Base-by-base conservation (phyloP, 2,329 filamentous ascomycete species). In the Eutypella sp. region DNA sequence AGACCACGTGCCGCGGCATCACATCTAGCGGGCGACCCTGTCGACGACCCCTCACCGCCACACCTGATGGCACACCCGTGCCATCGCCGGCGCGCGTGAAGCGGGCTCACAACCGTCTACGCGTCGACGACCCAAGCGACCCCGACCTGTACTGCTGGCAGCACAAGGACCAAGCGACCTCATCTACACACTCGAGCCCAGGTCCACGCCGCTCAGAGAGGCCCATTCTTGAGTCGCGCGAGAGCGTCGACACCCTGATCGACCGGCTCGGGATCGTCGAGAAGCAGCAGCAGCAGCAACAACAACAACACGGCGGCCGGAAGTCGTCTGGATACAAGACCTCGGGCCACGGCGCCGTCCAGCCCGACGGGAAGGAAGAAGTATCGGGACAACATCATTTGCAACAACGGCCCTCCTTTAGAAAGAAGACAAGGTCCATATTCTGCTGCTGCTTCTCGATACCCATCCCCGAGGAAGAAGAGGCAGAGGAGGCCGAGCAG, bases 81-180 rank as follows among this genome's bases (percentile, higher is more conserved):
- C 48, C 56, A 50, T 49, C 42, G 36, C 50, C 44, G 33, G 38
- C 58, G 51, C 47, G 57, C 54, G 43, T 48, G 44, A 61, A 55
- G 51, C 47, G 61, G 56, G 31, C 57, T n/a, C n/a, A n/a, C 54
- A 36, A 65, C 50, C 52, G 57, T 19, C 58, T 67, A 13, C 63
- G 69, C 57, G 67, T 71, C 5, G 68, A 71, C 45, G 75, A 81
- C 49, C 74, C 78, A 2, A 68, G 72, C 46, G 75, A 80, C 40
- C 76, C 81, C 49, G 73, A 69, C n/a, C 78, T 84, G 41, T 96
- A 90, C 69, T 97, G 92, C 73, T 96, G 88, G 86, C 90, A 96
- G 65, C 93, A 99, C 71, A 91, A 88, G 63, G 89, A 93, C 47
- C 93, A 99, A 66, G 89, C 89, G 46, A 61, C 63, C 54, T 58